Evolutionary conservation across 1,284 basidiomycete species (phyloP), one percentile per base, ranked within the genome.

Genomic region (Marasmius tenuissimus): DNA sequence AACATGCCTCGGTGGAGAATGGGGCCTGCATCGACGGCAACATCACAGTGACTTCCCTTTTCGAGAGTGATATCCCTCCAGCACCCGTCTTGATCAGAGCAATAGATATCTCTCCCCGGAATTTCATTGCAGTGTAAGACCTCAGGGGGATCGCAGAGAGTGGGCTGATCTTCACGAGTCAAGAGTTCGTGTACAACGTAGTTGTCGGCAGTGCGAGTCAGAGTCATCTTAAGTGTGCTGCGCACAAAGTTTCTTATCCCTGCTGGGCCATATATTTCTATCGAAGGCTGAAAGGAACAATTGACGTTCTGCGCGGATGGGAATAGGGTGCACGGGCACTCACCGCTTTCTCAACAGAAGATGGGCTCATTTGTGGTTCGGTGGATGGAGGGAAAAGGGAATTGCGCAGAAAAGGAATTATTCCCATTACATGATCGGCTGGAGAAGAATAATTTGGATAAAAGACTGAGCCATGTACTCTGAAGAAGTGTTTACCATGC

Each of bases 171-270:
- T 14, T 76, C 77, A 0, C 76, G 67, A 37, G 78, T 80, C 12
- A 97, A 78, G 0, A 97, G 81, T 72, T 97, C 95, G 72, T 97
- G 93, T 0, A 95, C 92, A 18, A 83, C 85, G 68, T 89, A 96
- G 12, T 81, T 85, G 34, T 90, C 86, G 0, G 82, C 77, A 1
- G 89, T 85, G 40, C 77, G 81, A 3, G 87, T 87, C 48, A 85
- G 76, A 0, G 94, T 95, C 73, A 93, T 81, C 42, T 82, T 80
- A 62, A 96, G 79, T 48, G 85, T 87, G 40, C 84, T 84, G 39
- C 95, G 88, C 20, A 97, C 77, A 72, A 96, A 89, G 27, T 80
- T 76, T 45, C 95, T 87, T n/a, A 96, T 76, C 11, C 94, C 94
- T 2, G 85, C 84, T 0, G 94, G 94, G 0, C 94, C 94, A 69